These are phyloP conservation scores for Dryadomyces sulphureus DNA, from an alignment of 2,329 filamentous ascomycete genomes.

Conservation along the genomic window DNA sequence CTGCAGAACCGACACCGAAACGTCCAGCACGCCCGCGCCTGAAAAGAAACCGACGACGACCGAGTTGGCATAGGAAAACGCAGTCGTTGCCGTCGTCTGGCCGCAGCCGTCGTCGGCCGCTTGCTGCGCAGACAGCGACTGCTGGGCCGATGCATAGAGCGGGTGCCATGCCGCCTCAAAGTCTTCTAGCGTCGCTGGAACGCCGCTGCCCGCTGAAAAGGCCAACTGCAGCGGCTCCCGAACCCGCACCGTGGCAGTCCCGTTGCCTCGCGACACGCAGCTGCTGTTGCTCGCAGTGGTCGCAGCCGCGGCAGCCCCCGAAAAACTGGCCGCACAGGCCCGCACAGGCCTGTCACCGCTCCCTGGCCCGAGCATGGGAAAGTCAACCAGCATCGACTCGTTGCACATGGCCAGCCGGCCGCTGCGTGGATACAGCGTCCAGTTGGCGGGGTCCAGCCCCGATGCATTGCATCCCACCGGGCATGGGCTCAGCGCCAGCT, in stretches of 20 bases:
- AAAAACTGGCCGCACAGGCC: neutral
- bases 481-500: neutral
- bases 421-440: neutral
- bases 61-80: neutral
- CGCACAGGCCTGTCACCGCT: neutral
- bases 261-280: neutral
- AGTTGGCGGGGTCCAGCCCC: neutral
- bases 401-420: neutral
- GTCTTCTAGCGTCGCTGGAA: neutral
- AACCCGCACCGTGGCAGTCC: neutral
- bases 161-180: neutral
- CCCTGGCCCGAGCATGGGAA: neutral
- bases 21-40: neutral
- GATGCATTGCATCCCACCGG: neutral
- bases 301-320: neutral
- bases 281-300: neutral
- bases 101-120: neutral
- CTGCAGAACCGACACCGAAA: neutral
- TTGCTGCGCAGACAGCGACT: neutral
- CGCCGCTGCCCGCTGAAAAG: neutral
- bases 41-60: neutral
- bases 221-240: neutral
- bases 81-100: neutral
- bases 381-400: neutral
- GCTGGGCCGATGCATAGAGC: neutral